Evolutionary conservation across 1,139 yeast genomes (phyloP), one percentile per base, ranked within the genome.

Genomic region (Blastobotrys proliferans): DNA sequence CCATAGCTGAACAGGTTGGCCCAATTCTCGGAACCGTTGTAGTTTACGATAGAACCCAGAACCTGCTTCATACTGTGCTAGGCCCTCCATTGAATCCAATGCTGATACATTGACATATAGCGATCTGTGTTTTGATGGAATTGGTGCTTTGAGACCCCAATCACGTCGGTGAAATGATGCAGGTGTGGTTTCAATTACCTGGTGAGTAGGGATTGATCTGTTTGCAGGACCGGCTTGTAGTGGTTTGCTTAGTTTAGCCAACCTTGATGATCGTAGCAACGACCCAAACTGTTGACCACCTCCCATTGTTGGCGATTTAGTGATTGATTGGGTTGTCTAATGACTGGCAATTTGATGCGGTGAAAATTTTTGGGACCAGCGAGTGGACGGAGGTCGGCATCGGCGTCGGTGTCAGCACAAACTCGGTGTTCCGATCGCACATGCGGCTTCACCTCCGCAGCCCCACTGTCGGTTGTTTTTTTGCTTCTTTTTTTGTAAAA

Each of bases 141-240:
- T 62, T 40, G 78, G 68, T 49, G 75, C 64, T 56, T 81, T 81
- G 45, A 81, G 61, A 51, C 87, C 87, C 76, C 79, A 81, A 61
- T 81, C 81, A 47, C 76, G 74, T 52, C 81, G 71, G 43, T 71
- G 62, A 38, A 72, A 62, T 1, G 82, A 70, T 2, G 81, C 69
- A 10, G 79, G 71, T 32, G 79, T 73, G 1, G 84, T 72, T 51
- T 74, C 77, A 18, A 81, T 67, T 18, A 77, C 69, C 60, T 81
- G 86, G 51, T 75, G 78, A 0, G 74, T 68, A 22, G 84, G 83
- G 31, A 34, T 21, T 16, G 38, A 36, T 41, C 54, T 60, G 18
- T 49, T 45, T 13, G 55, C 44, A 2, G 29, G 29, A 10, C 18
- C 35, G 38, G 46, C 31, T 35, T 29, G 44, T 18, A 55, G 45